Evolutionary conservation across 331 rosid species (phyloP).

Genomic region (Rosa hybrid): DNA sequence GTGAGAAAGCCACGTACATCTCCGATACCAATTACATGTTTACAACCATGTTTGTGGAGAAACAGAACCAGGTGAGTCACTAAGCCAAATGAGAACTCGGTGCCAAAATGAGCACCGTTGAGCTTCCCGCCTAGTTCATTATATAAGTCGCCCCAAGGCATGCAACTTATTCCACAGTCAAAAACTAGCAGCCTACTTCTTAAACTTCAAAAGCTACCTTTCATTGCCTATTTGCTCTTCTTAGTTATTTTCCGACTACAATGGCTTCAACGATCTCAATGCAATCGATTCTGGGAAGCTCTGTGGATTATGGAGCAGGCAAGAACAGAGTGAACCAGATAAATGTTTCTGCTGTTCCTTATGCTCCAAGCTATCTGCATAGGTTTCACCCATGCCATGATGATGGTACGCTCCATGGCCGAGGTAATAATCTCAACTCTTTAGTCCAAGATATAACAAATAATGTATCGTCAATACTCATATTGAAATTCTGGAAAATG

Average conservation of each 20-base stretch:
- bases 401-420: background rate
- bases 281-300: background rate
- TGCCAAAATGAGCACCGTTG: background rate
- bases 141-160: background rate
- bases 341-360: background rate
- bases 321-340: background rate
- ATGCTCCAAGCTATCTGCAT: background rate
- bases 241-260: background rate
- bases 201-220: background rate
- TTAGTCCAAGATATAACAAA: background rate
- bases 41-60: background rate
- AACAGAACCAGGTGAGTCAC: slow-evolving; percentile 1
- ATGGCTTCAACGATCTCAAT: background rate
- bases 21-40: background rate
- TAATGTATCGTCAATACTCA: too few relatives aligned
- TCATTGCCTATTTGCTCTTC: background rate
- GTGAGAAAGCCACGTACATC: slow-evolving; percentile 5
- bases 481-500: background rate
- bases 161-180: background rate
- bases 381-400: background rate
- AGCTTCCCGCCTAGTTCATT: background rate
- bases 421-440: background rate
- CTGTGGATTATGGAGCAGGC: background rate
- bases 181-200: background rate
- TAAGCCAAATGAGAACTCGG: background rate